Evolutionary conservation across 345 rosid genomes (phyloP).

Genomic region (Syzygium oleosum): DNA sequence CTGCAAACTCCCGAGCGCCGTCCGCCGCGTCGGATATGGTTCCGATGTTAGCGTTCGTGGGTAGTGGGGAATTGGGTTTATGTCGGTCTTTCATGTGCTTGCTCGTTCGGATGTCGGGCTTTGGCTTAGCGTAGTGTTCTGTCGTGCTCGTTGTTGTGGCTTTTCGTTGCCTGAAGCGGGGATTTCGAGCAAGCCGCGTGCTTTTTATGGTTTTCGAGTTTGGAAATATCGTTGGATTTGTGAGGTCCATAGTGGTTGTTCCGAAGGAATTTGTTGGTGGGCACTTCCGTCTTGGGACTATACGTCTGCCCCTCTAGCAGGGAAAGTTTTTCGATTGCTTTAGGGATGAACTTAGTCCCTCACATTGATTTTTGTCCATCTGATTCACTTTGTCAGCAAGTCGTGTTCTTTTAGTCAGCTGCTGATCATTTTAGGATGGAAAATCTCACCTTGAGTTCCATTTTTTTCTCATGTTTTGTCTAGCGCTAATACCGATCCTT

Average conservation of each 20-base stretch:
- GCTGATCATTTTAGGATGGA: neutral
- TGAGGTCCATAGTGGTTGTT: neutral
- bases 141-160: neutral
- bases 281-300: neutral
- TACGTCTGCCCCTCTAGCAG: neutral
- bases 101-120: no score
- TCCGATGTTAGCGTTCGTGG: neutral
- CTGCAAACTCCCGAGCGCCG: neutral
- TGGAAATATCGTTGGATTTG: neutral
- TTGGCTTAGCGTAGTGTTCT: neutral
- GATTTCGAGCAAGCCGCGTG: neutral
- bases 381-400: neutral
- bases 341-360: slow-evolving; percentile 6
- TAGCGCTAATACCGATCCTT: neutral
- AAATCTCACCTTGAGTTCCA: neutral
- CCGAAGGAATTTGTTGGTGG: no score
- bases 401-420: neutral
- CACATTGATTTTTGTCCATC: neutral
- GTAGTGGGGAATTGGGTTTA: neutral
- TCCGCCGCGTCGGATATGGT: neutral
- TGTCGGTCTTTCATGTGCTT: neutral
- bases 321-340: neutral
- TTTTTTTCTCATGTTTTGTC: neutral
- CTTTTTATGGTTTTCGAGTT: neutral
- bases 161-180: neutral